Percentiles rank a stretch among this genome's conserved stretches.
Conservation (phyloP, 257 asterid species). For the Rehmannia glutinosa region DNA sequence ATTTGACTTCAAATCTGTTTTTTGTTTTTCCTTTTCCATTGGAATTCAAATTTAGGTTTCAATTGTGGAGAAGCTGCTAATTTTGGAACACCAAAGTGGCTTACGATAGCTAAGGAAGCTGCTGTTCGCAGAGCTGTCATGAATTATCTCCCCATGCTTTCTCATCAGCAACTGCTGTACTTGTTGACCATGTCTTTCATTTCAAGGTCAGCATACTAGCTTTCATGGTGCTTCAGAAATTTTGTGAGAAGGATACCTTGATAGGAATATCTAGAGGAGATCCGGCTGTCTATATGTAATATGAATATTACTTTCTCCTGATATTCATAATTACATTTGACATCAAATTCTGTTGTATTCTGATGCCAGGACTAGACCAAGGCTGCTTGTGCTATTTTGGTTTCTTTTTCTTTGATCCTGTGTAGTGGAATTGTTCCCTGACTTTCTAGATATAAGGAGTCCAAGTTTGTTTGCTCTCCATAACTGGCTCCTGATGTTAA, state of each 20-base stretch:
- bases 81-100: constrained; percentile 96
- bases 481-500: no score
- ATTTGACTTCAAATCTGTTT: not conserved
- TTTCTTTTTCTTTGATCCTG: not conserved
- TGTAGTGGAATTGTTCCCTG: no score
- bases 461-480: no score
- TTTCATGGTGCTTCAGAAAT: constrained; percentile 9
- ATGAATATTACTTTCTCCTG: not conserved
- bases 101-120: constrained; percentile 93
- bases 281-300: not conserved
- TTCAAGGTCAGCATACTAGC: constrained; percentile 58
- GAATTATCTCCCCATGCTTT: constrained; percentile 99
- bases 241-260: not conserved
- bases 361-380: not conserved
- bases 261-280: not conserved
- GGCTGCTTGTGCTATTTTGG: not conserved
- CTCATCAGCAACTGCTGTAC: constrained; percentile 92
- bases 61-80: constrained; percentile 99
- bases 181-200: constrained; percentile 93
- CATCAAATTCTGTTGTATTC: no score
- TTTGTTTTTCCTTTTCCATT: not conserved
- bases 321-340: not conserved
- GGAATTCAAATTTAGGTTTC: constrained; percentile 52
- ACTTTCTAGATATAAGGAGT: no score
- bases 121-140: constrained; percentile 98